These are phyloP conservation scores for Vigna trinervia DNA, from an alignment of 306 rosid genomes.

Conservation along the genomic window DNA sequence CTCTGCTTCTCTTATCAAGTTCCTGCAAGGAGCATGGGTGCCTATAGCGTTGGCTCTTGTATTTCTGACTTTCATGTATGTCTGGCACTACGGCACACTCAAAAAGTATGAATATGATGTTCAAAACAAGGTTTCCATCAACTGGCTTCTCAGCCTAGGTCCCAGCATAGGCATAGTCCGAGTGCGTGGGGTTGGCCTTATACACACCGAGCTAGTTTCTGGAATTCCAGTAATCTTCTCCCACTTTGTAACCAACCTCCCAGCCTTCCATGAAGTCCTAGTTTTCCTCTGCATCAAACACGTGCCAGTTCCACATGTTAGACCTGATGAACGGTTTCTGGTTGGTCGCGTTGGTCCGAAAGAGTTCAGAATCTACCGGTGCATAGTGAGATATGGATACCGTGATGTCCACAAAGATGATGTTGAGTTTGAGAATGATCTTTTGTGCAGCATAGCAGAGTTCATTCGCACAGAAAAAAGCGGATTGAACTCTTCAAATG, in stretches of 20 bases:
- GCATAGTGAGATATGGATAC: constrained; percentile 92
- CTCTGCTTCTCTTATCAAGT: constrained; percentile 88
- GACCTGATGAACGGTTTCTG: constrained; percentile 80
- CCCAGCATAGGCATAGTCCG: constrained; percentile 85
- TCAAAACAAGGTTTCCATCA: constrained; percentile 88
- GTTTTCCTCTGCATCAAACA: constrained; percentile 95
- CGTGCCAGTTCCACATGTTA: constrained; percentile 82
- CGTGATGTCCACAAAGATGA: constrained; percentile 86
- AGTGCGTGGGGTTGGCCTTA: constrained; percentile 84
- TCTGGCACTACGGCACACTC: constrained; percentile 89
- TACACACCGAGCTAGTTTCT: constrained; percentile 84
- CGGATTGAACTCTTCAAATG: constrained; percentile 22
- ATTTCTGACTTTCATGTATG: constrained; percentile 66
- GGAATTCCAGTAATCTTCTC: constrained; percentile 94
- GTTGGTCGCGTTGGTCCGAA: constrained; percentile 81
- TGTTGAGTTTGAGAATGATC: constrained; percentile 83
- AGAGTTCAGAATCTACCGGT: constrained; percentile 73
- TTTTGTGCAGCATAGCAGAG: constrained; percentile 85
- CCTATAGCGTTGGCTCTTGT: constrained; percentile 68
- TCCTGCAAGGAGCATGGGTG: constrained; percentile 95
- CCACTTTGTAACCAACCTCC: constrained; percentile 92
- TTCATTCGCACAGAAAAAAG: constrained; percentile 64
- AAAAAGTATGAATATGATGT: constrained; percentile 84
- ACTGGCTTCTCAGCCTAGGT: constrained; percentile 82
- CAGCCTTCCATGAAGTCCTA: constrained; percentile 93